Conservation (phyloP, 1,284 basidiomycete genomes). For the Melampsora larici-populina region DNA sequence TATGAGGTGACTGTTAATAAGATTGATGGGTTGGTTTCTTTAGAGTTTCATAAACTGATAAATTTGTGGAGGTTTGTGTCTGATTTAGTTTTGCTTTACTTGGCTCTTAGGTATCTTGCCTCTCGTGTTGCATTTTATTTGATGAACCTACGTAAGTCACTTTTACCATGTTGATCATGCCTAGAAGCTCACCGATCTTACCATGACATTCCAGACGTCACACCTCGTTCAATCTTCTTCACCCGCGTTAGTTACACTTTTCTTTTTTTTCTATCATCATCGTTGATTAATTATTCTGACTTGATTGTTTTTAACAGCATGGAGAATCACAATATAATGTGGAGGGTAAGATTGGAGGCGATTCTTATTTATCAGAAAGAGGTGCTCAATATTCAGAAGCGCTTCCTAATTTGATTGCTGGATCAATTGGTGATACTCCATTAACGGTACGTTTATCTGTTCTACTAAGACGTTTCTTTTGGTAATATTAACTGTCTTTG, state of each 20-base stretch:
- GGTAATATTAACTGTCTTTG: not conserved
- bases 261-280: too few species aligned
- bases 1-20: conserved; percentile 41
- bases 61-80: conserved; percentile 21
- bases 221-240: conserved; percentile 93
- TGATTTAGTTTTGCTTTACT: not conserved
- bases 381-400: conserved; percentile 82
- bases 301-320: conserved; percentile 62
- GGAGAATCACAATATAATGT: conserved; percentile 98
- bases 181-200: not conserved
- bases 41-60: conserved; percentile 45
- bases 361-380: conserved; percentile 76
- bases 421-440: conserved; percentile 83
- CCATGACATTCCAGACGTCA: conserved; percentile 68
- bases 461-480: not conserved
- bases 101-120: conserved; percentile 30
- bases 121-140: conserved; percentile 94
- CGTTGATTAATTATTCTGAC: not conserved
- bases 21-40: conserved; percentile 18
- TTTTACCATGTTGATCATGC: not conserved
- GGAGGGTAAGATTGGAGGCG: conserved; percentile 94
- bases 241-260: conserved; percentile 66
- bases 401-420: conserved; percentile 78
- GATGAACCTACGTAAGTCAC: conserved; percentile 66
- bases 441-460: conserved; percentile 61